Base-by-base conservation (phyloP, 371 early-diverging fungal genomes). In the Mucor velutinosus region DNA sequence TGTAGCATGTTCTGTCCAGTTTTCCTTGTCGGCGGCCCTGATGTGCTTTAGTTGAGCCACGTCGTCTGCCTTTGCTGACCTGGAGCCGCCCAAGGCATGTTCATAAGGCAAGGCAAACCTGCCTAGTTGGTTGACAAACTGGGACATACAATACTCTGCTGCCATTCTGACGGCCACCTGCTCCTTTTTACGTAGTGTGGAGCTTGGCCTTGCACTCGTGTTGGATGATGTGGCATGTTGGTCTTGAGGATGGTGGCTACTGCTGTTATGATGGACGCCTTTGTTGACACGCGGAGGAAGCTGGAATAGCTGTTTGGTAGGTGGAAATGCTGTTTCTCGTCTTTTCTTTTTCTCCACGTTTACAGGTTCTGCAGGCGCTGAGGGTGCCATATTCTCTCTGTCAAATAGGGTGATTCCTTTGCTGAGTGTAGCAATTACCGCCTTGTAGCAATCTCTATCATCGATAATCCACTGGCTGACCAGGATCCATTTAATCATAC, bases 381-480 rank as follows among this genome's bases (percentile, higher is more conserved):
- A 58, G 1, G 60, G 56, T 1, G 55, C 32, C 2, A 58, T 62
- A 10, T 76, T 71, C 10, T 86, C 86, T 11, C 85, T 74, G 33
- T 89, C 91, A 27, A 88, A 74, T 21, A 93, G 77, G 19, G 88
- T 83, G 49, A 92, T 88, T 0, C 93, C 94, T 56, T 85, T 86
- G 62, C 89, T 85, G 21, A 93, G 82, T 1, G 90, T 88, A 14
- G 86, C 78, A 47, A 93, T 86, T 0, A 92, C 90, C 2, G 87
- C 87, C 29, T 82, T 78, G 58, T 89, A 86, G 56, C 89, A 89
- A 56, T 89, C 92, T 29, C 77, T 80, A 64, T 93, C 93, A 58
- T 85, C 86, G 1, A 86, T 79, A 35, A 93, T 90, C 93, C 93
- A 93, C 55, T 90, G 87, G 3, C 92, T 92, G 14, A 86, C 76